Conservation (phyloP, 345 rosid species). For the Hirschfeldia incana region DNA sequence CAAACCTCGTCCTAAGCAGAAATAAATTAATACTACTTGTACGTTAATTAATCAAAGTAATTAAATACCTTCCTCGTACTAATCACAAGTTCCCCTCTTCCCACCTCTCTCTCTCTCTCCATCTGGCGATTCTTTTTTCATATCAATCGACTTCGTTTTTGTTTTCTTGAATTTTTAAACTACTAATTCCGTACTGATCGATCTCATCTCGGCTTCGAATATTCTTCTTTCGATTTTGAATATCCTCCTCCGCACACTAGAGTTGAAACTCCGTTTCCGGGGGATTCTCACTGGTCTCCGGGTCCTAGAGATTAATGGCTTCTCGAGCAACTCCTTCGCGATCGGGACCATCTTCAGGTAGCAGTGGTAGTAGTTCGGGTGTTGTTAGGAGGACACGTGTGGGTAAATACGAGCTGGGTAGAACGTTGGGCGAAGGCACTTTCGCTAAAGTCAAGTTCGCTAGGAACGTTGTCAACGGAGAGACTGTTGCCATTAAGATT, state of each 20-base stretch:
- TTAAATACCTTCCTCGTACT: constrained; percentile 1
- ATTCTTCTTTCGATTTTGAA: constrained; percentile 11
- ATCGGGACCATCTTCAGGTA: constrained; percentile 14
- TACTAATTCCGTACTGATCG: neutral
- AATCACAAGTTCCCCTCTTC: neutral
- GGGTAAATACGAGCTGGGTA: constrained; percentile 90
- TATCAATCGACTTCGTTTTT: no score
- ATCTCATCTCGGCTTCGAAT: neutral
- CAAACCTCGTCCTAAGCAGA: neutral
- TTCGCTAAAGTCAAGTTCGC: constrained; percentile 99
- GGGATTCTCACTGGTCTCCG: neutral
- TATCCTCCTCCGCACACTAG: constrained; percentile 23
- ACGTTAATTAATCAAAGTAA: neutral
- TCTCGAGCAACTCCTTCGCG: constrained; percentile 35
- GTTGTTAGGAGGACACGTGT: constrained; percentile 74
- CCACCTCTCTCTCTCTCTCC: neutral
- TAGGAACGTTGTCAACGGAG: constrained; percentile 62
- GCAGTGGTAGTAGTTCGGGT: constrained; percentile 26
- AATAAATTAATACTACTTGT: neutral
- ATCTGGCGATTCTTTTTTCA: neutral
- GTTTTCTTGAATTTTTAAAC: neutral
- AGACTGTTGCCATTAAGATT: constrained; percentile 83
- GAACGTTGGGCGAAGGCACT: constrained; percentile 93
- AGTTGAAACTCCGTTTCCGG: no score
- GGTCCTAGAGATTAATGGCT: constrained; percentile 42